Base-by-base conservation (phyloP, 1,284 basidiomycete species). In the Pyrrhoderma lamaoense region DNA sequence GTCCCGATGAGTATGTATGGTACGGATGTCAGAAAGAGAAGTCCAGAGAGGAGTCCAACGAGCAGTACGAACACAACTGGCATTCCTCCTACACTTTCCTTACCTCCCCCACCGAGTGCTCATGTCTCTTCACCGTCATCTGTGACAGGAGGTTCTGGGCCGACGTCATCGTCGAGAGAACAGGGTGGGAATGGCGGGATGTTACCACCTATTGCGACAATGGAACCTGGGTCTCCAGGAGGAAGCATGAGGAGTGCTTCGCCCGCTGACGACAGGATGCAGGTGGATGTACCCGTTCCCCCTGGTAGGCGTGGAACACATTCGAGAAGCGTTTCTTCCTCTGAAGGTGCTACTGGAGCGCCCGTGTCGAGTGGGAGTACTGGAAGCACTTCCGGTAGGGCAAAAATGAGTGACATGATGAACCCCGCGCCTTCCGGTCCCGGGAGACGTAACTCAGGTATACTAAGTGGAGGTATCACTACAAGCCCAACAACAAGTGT, bases 71-170 rank as follows among this genome's bases (percentile, higher is more conserved):
- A 75, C 58, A 77, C 76, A 1, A 71, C 22, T 65, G 84, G 11
- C 75, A 78, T 18, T 70, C 74, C 36, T 74, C 77, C 11, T 70
- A 87, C 35, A 82, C 82, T 42, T 81, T 82, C 36, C 82, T 85
- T 62, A 82, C 84, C 47, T 8, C 75, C 81, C n/a, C 85, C 82
- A 8, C 73, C 85, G 49, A 82, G 82, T 9, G 68, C 73, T 1
- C 74, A 73, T 3, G 65, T 74, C 36, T 61, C 62, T 45, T 63
- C 65, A 36, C 65, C 66, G 27, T 5, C 45, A 46, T 64, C 16
- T 45, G 43, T 36, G 14, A 7, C 21, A 7, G 38, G 38, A n/a
- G n/a, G 16, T 18, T 40, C 38, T 22, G 16, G 38, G 11, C 43
- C 43, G 56, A 58, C 37, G 48, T 66, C 48, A 58, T 61, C 45